Evolutionary conservation across 495 filamentous ascomycete genomes (phyloP).

Genomic region (Neurospora africana): DNA sequence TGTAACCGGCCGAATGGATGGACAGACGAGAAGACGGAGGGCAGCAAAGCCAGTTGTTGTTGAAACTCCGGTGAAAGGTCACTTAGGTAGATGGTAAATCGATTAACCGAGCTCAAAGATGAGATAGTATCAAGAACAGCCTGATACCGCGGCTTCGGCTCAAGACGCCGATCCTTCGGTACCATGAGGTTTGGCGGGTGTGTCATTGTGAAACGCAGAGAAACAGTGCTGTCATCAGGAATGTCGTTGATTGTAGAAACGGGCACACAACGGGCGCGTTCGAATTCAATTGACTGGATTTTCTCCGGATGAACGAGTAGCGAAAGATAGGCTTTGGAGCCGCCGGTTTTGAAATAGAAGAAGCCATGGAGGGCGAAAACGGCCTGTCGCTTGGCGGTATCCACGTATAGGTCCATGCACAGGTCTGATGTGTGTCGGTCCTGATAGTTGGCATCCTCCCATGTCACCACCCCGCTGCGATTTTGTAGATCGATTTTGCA

Average conservation of each 20-base stretch:
- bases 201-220: not conserved
- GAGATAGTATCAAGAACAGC: not conserved
- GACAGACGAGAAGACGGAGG: not conserved
- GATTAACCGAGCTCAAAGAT: not conserved
- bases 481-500: slow-evolving; percentile 1
- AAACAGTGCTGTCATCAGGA: not conserved
- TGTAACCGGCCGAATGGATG: not conserved
- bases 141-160: slow-evolving; percentile 2
- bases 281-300: not conserved
- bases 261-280: not conserved
- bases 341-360: not conserved
- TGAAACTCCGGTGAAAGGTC: not conserved
- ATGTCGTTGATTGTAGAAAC: not conserved
- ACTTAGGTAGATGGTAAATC: not conserved
- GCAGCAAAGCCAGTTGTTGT: not conserved
- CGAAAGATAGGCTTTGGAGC: not conserved
- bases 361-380: slow-evolving; percentile 1
- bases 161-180: not conserved
- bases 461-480: not conserved
- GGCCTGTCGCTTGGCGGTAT: not conserved
- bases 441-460: slow-evolving; percentile 1
- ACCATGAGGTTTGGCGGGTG: not conserved
- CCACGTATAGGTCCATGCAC: not conserved
- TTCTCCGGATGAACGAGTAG: slow-evolving; percentile 1
- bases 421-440: slow-evolving; percentile 1